Base-by-base conservation (phyloP, 1,284 basidiomycete genomes). In the Ganoderma resinaceum region DNA sequence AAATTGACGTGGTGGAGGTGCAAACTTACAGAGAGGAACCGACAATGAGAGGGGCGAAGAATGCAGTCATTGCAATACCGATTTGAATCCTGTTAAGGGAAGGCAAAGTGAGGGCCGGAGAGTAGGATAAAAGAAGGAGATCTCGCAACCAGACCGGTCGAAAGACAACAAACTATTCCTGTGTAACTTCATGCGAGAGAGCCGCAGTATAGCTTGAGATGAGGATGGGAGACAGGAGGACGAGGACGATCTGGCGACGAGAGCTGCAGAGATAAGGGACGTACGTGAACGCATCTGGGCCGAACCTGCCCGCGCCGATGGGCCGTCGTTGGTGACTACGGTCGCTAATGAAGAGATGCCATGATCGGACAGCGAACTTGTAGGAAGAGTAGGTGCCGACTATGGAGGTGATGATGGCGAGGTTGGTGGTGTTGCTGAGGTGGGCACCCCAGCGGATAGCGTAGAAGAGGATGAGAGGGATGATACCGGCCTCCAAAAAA, bases 381-480 rank as follows among this genome's bases (percentile, higher is more conserved):
- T 76, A 75, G 18, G 78, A 76, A n/a, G 75, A 76, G 38, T 77
- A 77, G 31, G 78, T 77, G 43, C 79, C 79, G 52, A 79, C 77
- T 59, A 79, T 70, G 20, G 73, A 73, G 26, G 79, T 80, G 63
- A 80, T 79, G 70, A 80, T 80, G 42, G 79, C 79, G 59, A 80
- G 76, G 69, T 79, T 80, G 49, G 73, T 79, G 18, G 78, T 78
- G 33, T 73, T 74, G 63, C 62, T 72, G 42, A 80, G 73, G 60
- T 79, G 79, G 0, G 79, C 78, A 38, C 79, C 78, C 78, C 77
- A 79, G 55, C 71, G 70, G 7, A 80, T 76, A 0, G 77, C 72
- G 69, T 76, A 80, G 74, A 79, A 80, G 52, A 80, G 74, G 38
- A 80, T 78, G 70, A 80, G 76, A 4, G 78, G 79, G 37, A 80